Evolutionary conservation across 345 rosid genomes (phyloP).

Genomic region (Linum lewisii): DNA sequence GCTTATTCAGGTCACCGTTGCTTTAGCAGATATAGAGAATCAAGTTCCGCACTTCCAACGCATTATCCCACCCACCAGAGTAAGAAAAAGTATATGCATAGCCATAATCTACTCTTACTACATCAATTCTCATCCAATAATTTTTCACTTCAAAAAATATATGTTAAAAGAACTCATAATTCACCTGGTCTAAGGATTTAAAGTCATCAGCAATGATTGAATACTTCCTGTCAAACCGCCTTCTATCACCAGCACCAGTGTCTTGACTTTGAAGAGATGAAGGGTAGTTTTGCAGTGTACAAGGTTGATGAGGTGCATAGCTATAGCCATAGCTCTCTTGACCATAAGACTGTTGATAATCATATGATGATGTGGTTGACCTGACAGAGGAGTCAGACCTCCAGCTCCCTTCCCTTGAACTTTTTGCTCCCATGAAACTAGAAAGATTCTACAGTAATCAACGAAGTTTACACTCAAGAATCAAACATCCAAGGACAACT

Average conservation of each 20-base stretch:
- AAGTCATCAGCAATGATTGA: slow-evolving; percentile 72
- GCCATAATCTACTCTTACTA: no score
- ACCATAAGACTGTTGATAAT: slow-evolving; percentile 22
- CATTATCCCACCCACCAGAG: no score
- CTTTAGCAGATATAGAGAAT: no score
- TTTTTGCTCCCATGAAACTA: slow-evolving; percentile 54
- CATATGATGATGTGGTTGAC: slow-evolving; percentile 45
- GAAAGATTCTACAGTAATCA: neutral
- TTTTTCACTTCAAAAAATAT: no score
- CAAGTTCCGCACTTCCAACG: no score
- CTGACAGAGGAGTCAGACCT: slow-evolving; percentile 32
- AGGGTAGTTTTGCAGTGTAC: slow-evolving; percentile 22
- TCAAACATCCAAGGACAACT: no score
- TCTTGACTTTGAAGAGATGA: slow-evolving; percentile 18
- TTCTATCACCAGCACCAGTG: slow-evolving; percentile 22
- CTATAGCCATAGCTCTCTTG: slow-evolving; percentile 32
- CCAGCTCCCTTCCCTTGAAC: slow-evolving; percentile 45
- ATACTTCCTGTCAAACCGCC: slow-evolving; percentile 56
- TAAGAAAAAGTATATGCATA: no score
- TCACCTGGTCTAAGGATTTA: slow-evolving; percentile 73
- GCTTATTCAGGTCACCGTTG: no score
- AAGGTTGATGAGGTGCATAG: slow-evolving; percentile 31
- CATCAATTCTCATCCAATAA: no score
- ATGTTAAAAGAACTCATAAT: no score
- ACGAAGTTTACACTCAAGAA: no score